phyloP scores from a whole-genome alignment of 164 flowering plant genomes.

The Berberis vulgaris region DNA sequence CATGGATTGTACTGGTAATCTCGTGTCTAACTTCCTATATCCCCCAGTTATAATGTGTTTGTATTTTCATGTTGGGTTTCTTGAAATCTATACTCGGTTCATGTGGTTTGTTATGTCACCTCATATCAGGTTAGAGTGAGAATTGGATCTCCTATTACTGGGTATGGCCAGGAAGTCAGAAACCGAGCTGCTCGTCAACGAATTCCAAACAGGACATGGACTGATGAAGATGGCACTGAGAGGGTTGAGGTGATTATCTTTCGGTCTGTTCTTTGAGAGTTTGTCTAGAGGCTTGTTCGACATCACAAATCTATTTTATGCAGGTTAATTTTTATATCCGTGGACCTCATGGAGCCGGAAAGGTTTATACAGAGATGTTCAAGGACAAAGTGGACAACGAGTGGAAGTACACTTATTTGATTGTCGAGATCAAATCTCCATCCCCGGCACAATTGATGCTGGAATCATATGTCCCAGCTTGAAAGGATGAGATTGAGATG shows the following conservation, averaged over 20 bases:
- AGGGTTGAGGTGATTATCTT: constrained; percentile 51
- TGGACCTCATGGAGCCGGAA: constrained; percentile 87
- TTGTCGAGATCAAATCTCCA: constrained; percentile 71
- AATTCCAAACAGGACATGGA: constrained; percentile 69
- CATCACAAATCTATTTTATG: constrained; percentile 1
- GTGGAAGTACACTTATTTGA: constrained; percentile 80
- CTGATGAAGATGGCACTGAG: constrained; percentile 85
- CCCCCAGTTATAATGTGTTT: no score
- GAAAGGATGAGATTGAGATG: constrained; percentile 1
- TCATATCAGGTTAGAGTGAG: constrained; percentile 65
- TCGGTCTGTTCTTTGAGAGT: neutral
- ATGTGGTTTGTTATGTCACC: neutral
- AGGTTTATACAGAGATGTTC: constrained; percentile 77
- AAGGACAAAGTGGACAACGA: constrained; percentile 74
- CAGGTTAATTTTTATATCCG: constrained; percentile 80
- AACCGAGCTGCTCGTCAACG: constrained; percentile 94
- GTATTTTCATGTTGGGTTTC: no score
- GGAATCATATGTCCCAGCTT: constrained; percentile 83
- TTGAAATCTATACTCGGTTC: constrained; percentile 4
- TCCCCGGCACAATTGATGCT: constrained; percentile 54
- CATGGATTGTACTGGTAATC: no score
- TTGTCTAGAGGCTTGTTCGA: neutral
- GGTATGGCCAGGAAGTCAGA: constrained; percentile 93
- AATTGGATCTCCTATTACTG: constrained; percentile 87
- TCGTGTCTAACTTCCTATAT: no score